A percentile compares a stretch with the other conserved stretches of the same genome.
These are phyloP conservation scores for Starmerella etchellsii DNA, from an alignment of 805 yeast genomes.

Conservation along the genomic window DNA sequence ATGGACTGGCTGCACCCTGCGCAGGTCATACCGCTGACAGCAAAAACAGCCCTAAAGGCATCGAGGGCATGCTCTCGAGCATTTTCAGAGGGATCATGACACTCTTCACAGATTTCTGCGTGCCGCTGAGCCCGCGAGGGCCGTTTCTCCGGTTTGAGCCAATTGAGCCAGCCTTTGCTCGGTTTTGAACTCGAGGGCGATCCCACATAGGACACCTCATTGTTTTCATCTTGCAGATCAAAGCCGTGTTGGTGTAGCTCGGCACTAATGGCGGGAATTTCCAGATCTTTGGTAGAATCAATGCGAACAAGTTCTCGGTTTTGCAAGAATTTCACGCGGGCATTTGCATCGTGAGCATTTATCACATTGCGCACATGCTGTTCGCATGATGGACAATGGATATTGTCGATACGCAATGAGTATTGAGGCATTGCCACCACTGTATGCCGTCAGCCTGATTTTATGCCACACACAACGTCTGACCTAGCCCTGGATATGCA, in stretches of 20 bases:
- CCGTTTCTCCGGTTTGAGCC: neutral
- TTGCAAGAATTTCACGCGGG: slow-evolving; percentile 20
- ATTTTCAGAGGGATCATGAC: slow-evolving; percentile 3
- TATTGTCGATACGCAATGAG: slow-evolving; percentile 31
- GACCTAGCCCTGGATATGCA: no score
- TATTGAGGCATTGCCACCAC: slow-evolving; percentile 9
- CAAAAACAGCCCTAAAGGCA: slow-evolving; percentile 38
- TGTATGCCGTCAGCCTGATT: no score
- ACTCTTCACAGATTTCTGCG: slow-evolving; percentile 16
- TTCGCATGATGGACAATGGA: slow-evolving; percentile 47
- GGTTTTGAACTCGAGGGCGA: neutral
- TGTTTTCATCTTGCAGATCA: slow-evolving; percentile 12
- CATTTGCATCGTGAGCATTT: slow-evolving; percentile 19
- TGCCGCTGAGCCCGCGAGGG: slow-evolving; percentile 4
- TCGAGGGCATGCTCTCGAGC: neutral
- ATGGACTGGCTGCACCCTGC: slow-evolving; percentile 45
- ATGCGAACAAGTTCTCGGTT: slow-evolving; percentile 23
- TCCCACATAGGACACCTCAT: neutral
- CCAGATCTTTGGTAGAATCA: slow-evolving; percentile 13
- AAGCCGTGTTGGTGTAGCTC: slow-evolving; percentile 22
- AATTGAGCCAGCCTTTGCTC: no score
- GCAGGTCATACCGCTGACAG: slow-evolving; percentile 59
- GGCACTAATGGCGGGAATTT: slow-evolving; percentile 9
- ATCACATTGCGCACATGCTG: slow-evolving; percentile 28
- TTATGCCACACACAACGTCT: no score